Conservation (phyloP, 169 alveolate genomes). For the Perkinsus chesapeaki region DNA sequence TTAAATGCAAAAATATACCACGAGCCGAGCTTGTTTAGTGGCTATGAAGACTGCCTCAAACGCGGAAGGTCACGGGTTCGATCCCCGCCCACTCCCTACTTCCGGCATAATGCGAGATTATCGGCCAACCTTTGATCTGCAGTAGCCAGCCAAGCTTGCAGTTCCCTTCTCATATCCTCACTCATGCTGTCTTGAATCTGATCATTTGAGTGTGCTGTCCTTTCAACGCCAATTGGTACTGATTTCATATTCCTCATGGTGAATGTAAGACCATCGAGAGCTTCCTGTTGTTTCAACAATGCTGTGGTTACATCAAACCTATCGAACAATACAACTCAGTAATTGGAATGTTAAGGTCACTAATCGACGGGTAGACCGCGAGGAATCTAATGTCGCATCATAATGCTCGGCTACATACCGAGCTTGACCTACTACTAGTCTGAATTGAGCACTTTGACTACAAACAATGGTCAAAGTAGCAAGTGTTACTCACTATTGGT, state of each 20-base stretch:
- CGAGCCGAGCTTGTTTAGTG: conserved; percentile 24
- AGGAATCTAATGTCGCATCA: neutral
- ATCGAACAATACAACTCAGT: neutral
- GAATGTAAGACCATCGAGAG: neutral
- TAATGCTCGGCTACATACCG: neutral
- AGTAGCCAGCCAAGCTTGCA: neutral
- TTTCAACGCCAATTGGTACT: neutral
- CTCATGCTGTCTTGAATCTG: neutral
- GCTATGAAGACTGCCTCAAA: conserved; percentile 59
- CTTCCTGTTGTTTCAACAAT: neutral
- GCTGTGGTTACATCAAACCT: neutral
- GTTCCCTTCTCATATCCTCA: neutral
- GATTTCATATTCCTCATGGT: neutral
- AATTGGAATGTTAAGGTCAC: neutral
- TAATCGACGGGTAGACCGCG: neutral
- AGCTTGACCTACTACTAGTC: too few relatives aligned
- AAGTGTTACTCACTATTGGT: too few relatives aligned
- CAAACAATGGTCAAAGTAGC: too few relatives aligned
- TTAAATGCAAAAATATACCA: neutral
- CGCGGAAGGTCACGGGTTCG: conserved; percentile 69
- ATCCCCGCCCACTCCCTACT: conserved; percentile 41
- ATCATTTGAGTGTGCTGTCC: neutral
- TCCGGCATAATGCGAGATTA: neutral
- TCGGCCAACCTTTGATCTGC: neutral
- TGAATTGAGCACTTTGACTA: too few relatives aligned